Percentiles rank a stretch among this genome's conserved stretches.
phyloP scores from a whole-genome alignment of 345 rosid genomes.

The Ceriops zippeliana region DNA sequence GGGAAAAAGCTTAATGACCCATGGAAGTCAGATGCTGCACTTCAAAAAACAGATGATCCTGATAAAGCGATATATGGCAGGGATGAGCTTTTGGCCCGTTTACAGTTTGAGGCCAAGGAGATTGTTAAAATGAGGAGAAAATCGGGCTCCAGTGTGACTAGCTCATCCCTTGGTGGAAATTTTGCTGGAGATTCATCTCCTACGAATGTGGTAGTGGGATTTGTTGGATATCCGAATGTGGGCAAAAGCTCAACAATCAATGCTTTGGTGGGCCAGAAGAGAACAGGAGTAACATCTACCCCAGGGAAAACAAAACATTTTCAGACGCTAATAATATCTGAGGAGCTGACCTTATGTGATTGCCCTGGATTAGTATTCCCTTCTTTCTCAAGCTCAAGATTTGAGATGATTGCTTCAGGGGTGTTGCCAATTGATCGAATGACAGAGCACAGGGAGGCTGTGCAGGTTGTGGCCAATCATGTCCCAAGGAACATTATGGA shows the following conservation, averaged over 20 bases:
- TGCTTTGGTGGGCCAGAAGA: constrained; percentile 89
- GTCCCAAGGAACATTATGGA: constrained; percentile 68
- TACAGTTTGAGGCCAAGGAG: constrained; percentile 73
- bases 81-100: constrained; percentile 70
- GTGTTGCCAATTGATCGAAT: constrained; percentile 88
- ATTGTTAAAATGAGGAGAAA: constrained; percentile 53
- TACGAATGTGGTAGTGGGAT: constrained; percentile 67
- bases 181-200: constrained; percentile 18
- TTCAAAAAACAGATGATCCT: constrained; percentile 39
- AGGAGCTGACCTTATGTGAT: constrained; percentile 78
- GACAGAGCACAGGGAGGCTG: constrained; percentile 87
- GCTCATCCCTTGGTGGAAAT: constrained; percentile 24
- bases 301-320: constrained; percentile 97
- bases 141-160: constrained; percentile 31
- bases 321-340: constrained; percentile 79
- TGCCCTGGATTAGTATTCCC: constrained; percentile 94
- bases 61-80: constrained; percentile 65
- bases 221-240: constrained; percentile 93
- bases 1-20: constrained; percentile 49
- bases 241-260: constrained; percentile 96
- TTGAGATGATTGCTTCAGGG: constrained; percentile 90
- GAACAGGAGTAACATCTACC: constrained; percentile 88
- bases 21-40: constrained; percentile 32
- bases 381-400: constrained; percentile 85
- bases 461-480: constrained; percentile 76